phyloP scores from a whole-genome alignment of 345 rosid genomes.

The Dipteronia sinensis region DNA sequence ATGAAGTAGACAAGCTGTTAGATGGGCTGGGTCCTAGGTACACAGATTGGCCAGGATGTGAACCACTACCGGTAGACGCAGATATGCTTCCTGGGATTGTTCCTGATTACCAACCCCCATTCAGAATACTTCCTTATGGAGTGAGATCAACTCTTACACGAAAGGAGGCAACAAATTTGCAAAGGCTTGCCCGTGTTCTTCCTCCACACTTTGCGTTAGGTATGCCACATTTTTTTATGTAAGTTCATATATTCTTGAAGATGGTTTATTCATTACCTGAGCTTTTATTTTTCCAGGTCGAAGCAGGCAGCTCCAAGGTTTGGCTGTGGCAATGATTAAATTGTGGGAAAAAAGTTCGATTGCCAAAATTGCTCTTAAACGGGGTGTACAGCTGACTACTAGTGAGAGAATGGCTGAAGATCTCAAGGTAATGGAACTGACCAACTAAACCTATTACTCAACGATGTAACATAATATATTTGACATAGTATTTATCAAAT shows the following conservation, averaged over 20 bases:
- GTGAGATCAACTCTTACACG: slow-evolving; percentile 65
- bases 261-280: slow-evolving; percentile 17
- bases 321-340: slow-evolving; percentile 82
- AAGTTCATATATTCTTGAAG: slow-evolving; percentile 5
- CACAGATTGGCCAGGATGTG: slow-evolving; percentile 80
- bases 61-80: slow-evolving; percentile 91
- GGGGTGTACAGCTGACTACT: slow-evolving; percentile 85
- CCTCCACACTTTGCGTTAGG: slow-evolving; percentile 98
- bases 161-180: slow-evolving; percentile 71
- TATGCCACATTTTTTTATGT: slow-evolving; percentile 30
- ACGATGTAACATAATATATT: not conserved
- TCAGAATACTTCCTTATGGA: slow-evolving; percentile 88
- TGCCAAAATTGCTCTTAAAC: slow-evolving; percentile 87
- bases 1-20: slow-evolving; percentile 74
- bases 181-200: slow-evolving; percentile 80
- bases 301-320: slow-evolving; percentile 89
- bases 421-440: slow-evolving; percentile 60
- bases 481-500: too few relatives aligned
- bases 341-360: slow-evolving; percentile 85
- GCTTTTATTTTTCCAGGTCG: slow-evolving; percentile 58
- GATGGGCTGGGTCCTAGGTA: slow-evolving; percentile 88
- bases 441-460: not conserved
- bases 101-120: slow-evolving; percentile 86
- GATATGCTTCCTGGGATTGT: slow-evolving; percentile 86
- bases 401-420: slow-evolving; percentile 99